Conservation (phyloP, 2,329 filamentous ascomycete genomes). For the Nigrospora osmanthi region DNA sequence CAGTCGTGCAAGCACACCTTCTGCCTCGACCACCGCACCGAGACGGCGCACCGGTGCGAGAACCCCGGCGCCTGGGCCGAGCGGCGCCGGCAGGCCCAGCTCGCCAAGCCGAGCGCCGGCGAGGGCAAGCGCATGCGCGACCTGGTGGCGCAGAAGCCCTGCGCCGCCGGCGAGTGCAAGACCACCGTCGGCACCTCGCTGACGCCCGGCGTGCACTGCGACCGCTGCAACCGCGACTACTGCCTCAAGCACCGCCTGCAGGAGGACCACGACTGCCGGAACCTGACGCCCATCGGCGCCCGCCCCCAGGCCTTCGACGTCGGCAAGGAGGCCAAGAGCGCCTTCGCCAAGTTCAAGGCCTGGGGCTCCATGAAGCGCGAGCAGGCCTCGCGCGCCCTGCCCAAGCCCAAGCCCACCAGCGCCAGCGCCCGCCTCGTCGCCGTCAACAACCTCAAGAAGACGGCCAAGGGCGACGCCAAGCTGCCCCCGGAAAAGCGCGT, state of each 20-base stretch:
- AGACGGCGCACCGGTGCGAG: slow-evolving; percentile 66
- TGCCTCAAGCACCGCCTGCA: slow-evolving; percentile 69
- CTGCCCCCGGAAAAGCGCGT: slow-evolving; percentile 76
- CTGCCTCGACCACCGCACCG: slow-evolving; percentile 89
- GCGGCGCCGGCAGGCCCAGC: slow-evolving; percentile 45
- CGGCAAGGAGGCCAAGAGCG: slow-evolving; percentile 60
- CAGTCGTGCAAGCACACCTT: slow-evolving; percentile 79
- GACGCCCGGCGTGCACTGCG: slow-evolving; percentile 63
- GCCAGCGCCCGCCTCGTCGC: slow-evolving; percentile 59
- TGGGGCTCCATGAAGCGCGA: slow-evolving; percentile 75
- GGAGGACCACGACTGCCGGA: slow-evolving; percentile 80
- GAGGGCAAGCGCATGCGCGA: slow-evolving; percentile 47
- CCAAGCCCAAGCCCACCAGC: slow-evolving; percentile 55
- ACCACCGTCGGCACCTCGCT: slow-evolving; percentile 63
- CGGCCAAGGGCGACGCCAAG: slow-evolving; percentile 83
- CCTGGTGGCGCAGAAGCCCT: slow-evolving; percentile 55
- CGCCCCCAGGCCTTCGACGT: slow-evolving; percentile 33
- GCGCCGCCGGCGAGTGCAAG: slow-evolving; percentile 59
- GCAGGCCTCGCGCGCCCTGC: slow-evolving; percentile 47
- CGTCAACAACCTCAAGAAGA: slow-evolving; percentile 73
- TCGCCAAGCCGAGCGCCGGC: slow-evolving; percentile 45
- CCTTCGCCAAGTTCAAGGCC: slow-evolving; percentile 67
- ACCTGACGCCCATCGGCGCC: slow-evolving; percentile 54
- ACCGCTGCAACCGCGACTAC: slow-evolving; percentile 63
- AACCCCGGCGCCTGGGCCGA: slow-evolving; percentile 56